A percentile compares a stretch with the other conserved stretches of the same genome.
phyloP scores from a whole-genome alignment of 495 filamentous ascomycete genomes.

The Arthonia radiata region DNA sequence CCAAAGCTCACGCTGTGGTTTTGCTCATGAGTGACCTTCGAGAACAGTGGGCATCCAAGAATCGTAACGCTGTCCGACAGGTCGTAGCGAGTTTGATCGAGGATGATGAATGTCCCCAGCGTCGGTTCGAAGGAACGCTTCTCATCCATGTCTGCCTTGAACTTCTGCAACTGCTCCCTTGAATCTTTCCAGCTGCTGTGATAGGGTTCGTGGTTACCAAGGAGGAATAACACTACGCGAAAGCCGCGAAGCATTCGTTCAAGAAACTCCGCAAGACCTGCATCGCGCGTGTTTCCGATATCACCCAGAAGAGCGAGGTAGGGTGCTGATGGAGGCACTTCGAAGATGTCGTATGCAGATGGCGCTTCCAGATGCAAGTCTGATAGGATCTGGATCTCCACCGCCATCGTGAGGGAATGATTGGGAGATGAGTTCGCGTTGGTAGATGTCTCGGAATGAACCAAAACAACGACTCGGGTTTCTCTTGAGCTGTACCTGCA shows the following conservation, averaged over 20 bases:
- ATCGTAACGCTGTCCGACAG: constrained; percentile 15
- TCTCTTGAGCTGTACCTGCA: too few species aligned
- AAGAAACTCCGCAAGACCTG: constrained; percentile 19
- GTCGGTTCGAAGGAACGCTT: too few species aligned
- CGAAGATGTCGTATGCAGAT: constrained; percentile 20
- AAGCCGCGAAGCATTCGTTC: constrained; percentile 20
- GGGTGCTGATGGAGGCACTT: constrained; percentile 18
- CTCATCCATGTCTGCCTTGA: too few species aligned
- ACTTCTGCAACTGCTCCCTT: constrained; percentile 7
- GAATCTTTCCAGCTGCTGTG: constrained; percentile 16
- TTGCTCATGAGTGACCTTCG: constrained; percentile 11
- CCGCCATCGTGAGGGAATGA: too few species aligned
- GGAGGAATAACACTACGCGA: constrained; percentile 22
- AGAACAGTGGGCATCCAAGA: constrained; percentile 26
- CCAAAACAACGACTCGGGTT: too few species aligned
- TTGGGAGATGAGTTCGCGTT: too few species aligned
- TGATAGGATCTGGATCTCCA: constrained; percentile 33
- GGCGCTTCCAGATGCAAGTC: constrained; percentile 30
- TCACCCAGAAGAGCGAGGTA: constrained; percentile 32
- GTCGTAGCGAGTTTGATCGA: constrained; percentile 19
- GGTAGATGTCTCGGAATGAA: too few species aligned
- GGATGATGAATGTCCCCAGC: constrained; percentile 20
- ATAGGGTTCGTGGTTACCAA: constrained; percentile 34
- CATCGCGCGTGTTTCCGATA: constrained; percentile 23
- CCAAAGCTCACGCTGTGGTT: constrained; percentile 10